phyloP scores from a whole-genome alignment of 805 yeast species.

The Dipodascopsis uninucleata region DNA sequence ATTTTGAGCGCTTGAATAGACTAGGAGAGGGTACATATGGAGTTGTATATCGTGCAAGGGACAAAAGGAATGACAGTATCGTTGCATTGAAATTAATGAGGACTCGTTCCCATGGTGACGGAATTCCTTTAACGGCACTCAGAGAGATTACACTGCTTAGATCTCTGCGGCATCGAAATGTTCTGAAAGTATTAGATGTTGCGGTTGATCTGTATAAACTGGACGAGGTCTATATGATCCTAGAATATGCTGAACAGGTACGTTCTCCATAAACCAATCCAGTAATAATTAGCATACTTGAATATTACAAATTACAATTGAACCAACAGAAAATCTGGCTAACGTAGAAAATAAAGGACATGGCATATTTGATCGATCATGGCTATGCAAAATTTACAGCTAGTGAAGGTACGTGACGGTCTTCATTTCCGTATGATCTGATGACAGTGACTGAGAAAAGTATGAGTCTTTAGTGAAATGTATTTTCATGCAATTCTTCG shows the following conservation, averaged over 20 bases:
- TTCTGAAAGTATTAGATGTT: slow-evolving; percentile 77
- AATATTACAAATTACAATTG: too few relatives aligned
- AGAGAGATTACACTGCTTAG: slow-evolving; percentile 83
- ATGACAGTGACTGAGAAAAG: too few relatives aligned
- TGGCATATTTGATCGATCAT: slow-evolving; percentile 21
- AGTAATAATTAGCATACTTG: too few relatives aligned
- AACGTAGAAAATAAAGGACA: too few relatives aligned
- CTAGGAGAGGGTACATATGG: slow-evolving; percentile 51
- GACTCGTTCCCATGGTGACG: slow-evolving; percentile 75
- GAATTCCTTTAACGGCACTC: slow-evolving; percentile 90
- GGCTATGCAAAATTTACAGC: slow-evolving; percentile 10
- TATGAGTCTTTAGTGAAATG: slow-evolving; percentile 24
- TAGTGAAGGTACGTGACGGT: slow-evolving; percentile 13
- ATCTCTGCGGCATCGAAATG: slow-evolving; percentile 71
- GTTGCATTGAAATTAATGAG: slow-evolving; percentile 82
- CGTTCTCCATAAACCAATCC: too few relatives aligned
- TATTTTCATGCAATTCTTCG: slow-evolving; percentile 18
- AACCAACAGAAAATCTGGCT: too few relatives aligned
- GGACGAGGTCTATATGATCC: slow-evolving; percentile 70
- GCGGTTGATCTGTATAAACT: slow-evolving; percentile 67
- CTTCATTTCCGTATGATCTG: too few relatives aligned
- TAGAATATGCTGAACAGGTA: slow-evolving; percentile 79
- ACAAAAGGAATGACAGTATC: slow-evolving; percentile 56
- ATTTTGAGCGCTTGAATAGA: background rate
- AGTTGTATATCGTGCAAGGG: slow-evolving; percentile 80